Conservation (phyloP, 306 rosid genomes). For the Aeschynomene evenia region DNA sequence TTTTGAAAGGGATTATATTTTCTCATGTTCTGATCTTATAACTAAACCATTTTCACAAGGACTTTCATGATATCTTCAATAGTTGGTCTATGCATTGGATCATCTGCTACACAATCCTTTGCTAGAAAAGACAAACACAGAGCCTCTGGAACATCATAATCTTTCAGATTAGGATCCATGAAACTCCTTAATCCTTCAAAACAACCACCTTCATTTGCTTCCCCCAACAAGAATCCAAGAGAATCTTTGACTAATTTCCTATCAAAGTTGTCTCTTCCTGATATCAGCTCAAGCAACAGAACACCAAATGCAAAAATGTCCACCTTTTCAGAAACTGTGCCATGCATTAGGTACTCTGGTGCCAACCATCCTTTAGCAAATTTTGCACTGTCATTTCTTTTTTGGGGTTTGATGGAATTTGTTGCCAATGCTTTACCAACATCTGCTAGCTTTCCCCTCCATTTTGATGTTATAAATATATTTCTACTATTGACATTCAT, state of each 20-base stretch:
- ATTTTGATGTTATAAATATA: constrained; percentile 49
- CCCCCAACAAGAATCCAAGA: constrained; percentile 52
- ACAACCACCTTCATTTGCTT: constrained; percentile 50
- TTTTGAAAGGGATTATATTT: background rate
- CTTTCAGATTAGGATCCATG: constrained; percentile 60
- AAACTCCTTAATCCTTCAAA: constrained; percentile 63
- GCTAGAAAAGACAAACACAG: constrained; percentile 58
- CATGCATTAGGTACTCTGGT: constrained; percentile 29
- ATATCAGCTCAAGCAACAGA: constrained; percentile 62
- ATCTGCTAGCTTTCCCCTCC: constrained; percentile 59
- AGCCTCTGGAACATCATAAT: constrained; percentile 60
- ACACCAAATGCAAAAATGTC: constrained; percentile 71
- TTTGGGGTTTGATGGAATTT: background rate
- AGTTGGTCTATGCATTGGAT: constrained; percentile 57
- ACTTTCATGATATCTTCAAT: constrained; percentile 72
- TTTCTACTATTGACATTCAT: constrained; percentile 47
- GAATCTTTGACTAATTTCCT: constrained; percentile 49
- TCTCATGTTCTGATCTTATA: background rate
- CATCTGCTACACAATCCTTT: constrained; percentile 68
- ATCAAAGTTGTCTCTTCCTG: constrained; percentile 52
- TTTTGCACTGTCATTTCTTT: constrained; percentile 8
- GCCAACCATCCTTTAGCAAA: constrained; percentile 39
- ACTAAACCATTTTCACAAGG: constrained; percentile 51
- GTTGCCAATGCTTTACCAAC: constrained; percentile 35
- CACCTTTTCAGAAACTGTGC: constrained; percentile 44